A percentile compares a stretch with the other conserved stretches of the same genome.
Evolutionary conservation across 176 grass and related monocot genomes (phyloP).

Genomic region (Ampelocalamus luodianensis): DNA sequence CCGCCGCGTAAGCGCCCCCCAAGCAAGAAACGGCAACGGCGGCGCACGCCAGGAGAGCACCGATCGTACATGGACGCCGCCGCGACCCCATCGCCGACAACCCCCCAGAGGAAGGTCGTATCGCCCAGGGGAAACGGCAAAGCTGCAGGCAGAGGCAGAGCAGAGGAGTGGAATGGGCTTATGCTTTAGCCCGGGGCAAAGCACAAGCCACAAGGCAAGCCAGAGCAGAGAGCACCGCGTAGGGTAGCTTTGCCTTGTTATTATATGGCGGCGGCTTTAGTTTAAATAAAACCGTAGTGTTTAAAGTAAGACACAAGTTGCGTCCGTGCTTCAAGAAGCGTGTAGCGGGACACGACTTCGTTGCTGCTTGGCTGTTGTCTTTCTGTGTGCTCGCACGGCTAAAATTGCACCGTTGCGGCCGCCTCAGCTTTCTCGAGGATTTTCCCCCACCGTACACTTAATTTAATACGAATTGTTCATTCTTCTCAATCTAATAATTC

Average conservation of each 20-base stretch:
- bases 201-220: background rate
- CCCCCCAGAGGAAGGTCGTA: background rate
- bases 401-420: conserved; percentile 28
- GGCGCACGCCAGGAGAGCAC: conserved; percentile 11
- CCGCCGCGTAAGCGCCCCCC: background rate
- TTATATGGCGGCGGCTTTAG: background rate
- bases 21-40: conserved; percentile 10
- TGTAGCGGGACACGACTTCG: background rate
- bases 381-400: background rate
- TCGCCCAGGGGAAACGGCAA: background rate
- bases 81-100: background rate
- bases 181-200: too few species aligned
- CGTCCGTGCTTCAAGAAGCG: background rate
- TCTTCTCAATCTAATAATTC: too few species aligned
- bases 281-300: background rate
- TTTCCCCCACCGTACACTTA: too few species aligned
- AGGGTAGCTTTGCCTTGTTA: background rate
- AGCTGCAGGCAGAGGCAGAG: background rate
- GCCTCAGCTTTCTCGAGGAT: background rate
- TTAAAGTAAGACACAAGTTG: conserved; percentile 26
- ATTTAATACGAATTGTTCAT: too few species aligned
- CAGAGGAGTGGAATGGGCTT: too few species aligned
- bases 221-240: background rate
- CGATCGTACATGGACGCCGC: conserved; percentile 4
- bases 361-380: too few species aligned